Evolutionary conservation across 805 yeast species (phyloP), one percentile per base, ranked within the genome.

Genomic region (Diddensiella transvaalensis): DNA sequence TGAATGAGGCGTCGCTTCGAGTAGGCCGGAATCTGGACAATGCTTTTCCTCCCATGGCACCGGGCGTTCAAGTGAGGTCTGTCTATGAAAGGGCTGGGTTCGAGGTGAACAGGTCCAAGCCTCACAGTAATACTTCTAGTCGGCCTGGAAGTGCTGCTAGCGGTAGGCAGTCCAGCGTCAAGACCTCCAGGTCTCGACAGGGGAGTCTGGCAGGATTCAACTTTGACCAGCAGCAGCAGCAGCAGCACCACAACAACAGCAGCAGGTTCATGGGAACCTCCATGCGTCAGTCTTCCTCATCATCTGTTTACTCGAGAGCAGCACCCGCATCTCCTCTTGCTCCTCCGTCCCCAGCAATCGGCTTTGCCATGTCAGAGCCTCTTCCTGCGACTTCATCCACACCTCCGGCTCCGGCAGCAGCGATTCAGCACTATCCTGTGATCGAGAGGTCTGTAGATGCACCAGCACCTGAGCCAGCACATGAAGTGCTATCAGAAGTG

Each of bases 41-140:
- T 44, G 70, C 73, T 30, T 70, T 69, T 51, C 74, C 74, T 6
- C 67, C 70, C 1, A 65, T 70, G 40, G 61, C 63, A 4, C 62
- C 66, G 10, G 71, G 70, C 10, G 56, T 53, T 2, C 56, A 52
- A 17, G 54, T 61, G 46, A 68, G 64, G 33, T 60, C 65, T 37
- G 72, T 69, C 23, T 70, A 65, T 49, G 72, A 71, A 52, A 65
- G 72, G 11, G 75, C 75, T 3, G 75, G 75, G 6, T 70, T 71
- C 49, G 72, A 68, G 33, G 68, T 64, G 35, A 60, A 62, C 51
- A 42, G 45, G 6, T 13, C 32, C 32, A 8, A 8, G 8, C 13
- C 32, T 8, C 11, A 8, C 8, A 26, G 32, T 26, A 44, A 43
- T 5, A 35, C 38, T 11, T 35, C 13, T 11, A 6, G 22, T 13